Evolutionary conservation across 495 filamentous ascomycete genomes (phyloP), one percentile per base, ranked within the genome.

Genomic region (Alectoria sarmentosa): DNA sequence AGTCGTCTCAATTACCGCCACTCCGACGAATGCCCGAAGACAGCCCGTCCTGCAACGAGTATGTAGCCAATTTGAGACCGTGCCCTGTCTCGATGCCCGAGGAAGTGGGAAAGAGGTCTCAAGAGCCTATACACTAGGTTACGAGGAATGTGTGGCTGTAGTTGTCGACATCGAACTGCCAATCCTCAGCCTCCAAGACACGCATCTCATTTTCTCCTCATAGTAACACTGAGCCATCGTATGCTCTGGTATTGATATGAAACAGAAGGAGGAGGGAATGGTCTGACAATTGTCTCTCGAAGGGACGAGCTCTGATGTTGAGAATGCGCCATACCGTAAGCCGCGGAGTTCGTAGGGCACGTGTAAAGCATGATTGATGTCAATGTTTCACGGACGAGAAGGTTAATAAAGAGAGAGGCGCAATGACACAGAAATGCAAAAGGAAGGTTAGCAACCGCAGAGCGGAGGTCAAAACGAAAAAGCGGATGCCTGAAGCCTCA

Each of bases 151-250:
- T 84, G 74, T 1, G 78, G 84, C 70, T 89, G 68, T 82, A 81
- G 14, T 70, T 72, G 75, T 91, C 89, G 55, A 91, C 81, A 70
- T 90, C 84, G 73, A 90, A 79, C 69, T 89, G 70, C 73, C 76
- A 79, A 19, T 71, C 70, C 13, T 69, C 71, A 1, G 67, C 60
- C 49, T 64, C 61, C 17, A 23, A 55, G 26, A 63, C 38, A 41
- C 30, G 19, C 69, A 71, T 71, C 23, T 49, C 55, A 21, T 11
- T 23, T 30, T 23, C n/a, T 32, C 4, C 10, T 11, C 30, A 30
- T 1, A 10, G n/a, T 30, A 15, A 30, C 48, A 52, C 0, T 0
- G 26, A 30, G 23, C 23, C 48, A 52, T 52, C 48, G 23, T 52
- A 15, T 30, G 48, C 48, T 52, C 15, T 13, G 37, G 11, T 3